phyloP scores from a whole-genome alignment of 441 rosid genomes.

The Eruca vesicaria region DNA sequence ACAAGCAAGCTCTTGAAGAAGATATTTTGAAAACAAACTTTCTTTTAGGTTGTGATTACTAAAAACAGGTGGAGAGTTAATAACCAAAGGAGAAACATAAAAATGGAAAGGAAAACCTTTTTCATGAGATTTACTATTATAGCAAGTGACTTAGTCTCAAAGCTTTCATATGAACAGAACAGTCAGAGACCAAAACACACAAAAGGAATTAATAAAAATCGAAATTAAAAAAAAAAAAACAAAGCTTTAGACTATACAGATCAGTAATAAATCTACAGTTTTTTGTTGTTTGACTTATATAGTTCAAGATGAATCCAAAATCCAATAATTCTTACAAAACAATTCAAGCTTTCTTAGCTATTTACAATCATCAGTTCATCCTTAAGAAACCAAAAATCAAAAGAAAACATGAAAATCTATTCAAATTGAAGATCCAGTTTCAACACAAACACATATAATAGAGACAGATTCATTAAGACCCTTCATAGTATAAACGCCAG shows the following conservation, averaged over 20 bases:
- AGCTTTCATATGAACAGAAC: slow-evolving; percentile 4
- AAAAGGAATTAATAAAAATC: not conserved
- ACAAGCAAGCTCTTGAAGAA: slow-evolving; percentile 11
- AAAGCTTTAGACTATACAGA: slow-evolving; percentile 15
- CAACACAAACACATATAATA: not conserved
- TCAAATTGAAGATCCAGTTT: slow-evolving; percentile 18
- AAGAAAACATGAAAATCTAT: not conserved
- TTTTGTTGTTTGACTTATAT: not conserved
- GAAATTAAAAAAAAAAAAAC: not conserved
- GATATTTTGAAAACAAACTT: not conserved
- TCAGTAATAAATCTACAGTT: slow-evolving; percentile 24
- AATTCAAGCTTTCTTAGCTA: not conserved
- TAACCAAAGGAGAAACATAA: not conserved
- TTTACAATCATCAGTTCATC: not conserved
- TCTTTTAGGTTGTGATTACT: slow-evolving; percentile 6
- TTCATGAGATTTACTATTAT: slow-evolving; percentile 25
- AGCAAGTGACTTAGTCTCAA: not conserved
- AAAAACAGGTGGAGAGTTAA: not conserved
- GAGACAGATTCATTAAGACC: not conserved
- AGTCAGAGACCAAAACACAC: slow-evolving; percentile 9
- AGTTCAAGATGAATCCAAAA: not conserved
- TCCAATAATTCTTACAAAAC: not conserved
- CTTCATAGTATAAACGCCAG: slow-evolving; percentile 17
- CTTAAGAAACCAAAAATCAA: not conserved
- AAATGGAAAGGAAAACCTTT: not conserved